These are phyloP conservation scores for Scheffersomyces illinoinensis DNA, from an alignment of 1,139 yeast species.

Conservation along the genomic window DNA sequence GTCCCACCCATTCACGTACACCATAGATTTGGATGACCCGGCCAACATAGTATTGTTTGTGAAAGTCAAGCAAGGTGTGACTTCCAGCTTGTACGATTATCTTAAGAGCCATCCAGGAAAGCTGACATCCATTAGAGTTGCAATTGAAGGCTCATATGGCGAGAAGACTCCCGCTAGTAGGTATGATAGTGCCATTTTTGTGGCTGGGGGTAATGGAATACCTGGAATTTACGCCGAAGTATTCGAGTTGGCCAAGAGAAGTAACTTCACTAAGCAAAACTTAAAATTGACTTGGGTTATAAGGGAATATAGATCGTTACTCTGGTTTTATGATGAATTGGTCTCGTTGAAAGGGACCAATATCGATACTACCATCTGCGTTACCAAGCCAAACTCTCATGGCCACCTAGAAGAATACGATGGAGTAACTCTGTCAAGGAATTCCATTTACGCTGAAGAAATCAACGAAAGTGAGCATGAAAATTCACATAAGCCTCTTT, in stretches of 20 bases:
- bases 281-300: slow-evolving; percentile 22
- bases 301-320: slow-evolving; percentile 16
- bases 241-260: slow-evolving; percentile 6
- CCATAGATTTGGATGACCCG: slow-evolving; percentile 33
- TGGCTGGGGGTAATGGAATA: slow-evolving; percentile 31
- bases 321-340: slow-evolving; percentile 23
- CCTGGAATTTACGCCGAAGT: slow-evolving; percentile 26
- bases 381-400: slow-evolving; percentile 14
- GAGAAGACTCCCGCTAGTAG: slow-evolving; percentile 17
- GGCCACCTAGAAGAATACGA: slow-evolving; percentile 8
- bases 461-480: neutral
- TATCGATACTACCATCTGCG: slow-evolving; percentile 16
- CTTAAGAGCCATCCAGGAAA: slow-evolving; percentile 21
- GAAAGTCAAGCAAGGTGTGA: slow-evolving; percentile 49
- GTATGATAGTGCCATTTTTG: slow-evolving; percentile 21
- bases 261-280: slow-evolving; percentile 10
- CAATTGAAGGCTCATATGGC: slow-evolving; percentile 27
- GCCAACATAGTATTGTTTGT: slow-evolving; percentile 40
- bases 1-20: slow-evolving; percentile 70
- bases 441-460: neutral
- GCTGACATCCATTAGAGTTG: slow-evolving; percentile 18
- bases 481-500: neutral
- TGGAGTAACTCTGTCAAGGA: neutral
- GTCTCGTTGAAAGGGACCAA: slow-evolving; percentile 11
- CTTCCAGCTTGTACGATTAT: slow-evolving; percentile 31